phyloP scores from a whole-genome alignment of 495 filamentous ascomycete genomes.

The Trichoderma orchidacearum region DNA sequence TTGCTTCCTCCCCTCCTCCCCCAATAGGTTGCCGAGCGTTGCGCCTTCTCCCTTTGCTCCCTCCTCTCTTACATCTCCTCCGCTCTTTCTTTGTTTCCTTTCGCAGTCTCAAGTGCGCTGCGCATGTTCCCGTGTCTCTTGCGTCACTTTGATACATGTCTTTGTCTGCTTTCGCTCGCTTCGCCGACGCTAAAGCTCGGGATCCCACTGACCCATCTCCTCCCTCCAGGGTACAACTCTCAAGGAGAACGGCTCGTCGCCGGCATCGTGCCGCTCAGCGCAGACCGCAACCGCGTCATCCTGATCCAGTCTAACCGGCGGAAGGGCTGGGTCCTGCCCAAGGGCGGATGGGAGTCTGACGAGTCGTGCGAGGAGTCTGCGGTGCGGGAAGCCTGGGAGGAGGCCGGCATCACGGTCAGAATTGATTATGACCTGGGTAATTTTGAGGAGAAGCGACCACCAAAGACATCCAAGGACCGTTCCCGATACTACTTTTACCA shows the following conservation, averaged over 20 bases:
- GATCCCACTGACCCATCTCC: conserved; percentile 20
- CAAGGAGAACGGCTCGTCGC: conserved; percentile 92
- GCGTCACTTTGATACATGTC: not conserved
- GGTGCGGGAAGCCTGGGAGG: conserved; percentile 88
- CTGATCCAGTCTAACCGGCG: conserved; percentile 86
- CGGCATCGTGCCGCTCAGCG: conserved; percentile 69
- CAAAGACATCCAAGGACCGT: conserved; percentile 47
- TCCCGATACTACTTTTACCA: conserved; percentile 83
- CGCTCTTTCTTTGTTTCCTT: not conserved
- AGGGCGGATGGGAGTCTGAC: conserved; percentile 95
- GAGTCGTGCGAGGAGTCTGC: conserved; percentile 50
- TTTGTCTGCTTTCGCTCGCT: not conserved
- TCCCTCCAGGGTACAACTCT: conserved; percentile 64
- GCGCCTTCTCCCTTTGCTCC: not conserved
- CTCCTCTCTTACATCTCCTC: not conserved
- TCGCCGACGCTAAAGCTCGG: conserved; percentile 1
- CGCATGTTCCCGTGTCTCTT: not conserved
- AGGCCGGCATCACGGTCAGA: conserved; percentile 78
- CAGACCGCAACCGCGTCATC: conserved; percentile 60
- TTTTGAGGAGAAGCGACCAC: conserved; percentile 63
- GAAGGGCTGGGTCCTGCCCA: conserved; percentile 86
- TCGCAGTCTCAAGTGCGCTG: not conserved
- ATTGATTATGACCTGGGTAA: conserved; percentile 73
- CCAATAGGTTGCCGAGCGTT: too few relatives aligned
- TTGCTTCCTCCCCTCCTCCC: not conserved